Evolutionary conservation across 768 basidiomycete species (phyloP).

Genomic region (Kwoniella botswanensis): DNA sequence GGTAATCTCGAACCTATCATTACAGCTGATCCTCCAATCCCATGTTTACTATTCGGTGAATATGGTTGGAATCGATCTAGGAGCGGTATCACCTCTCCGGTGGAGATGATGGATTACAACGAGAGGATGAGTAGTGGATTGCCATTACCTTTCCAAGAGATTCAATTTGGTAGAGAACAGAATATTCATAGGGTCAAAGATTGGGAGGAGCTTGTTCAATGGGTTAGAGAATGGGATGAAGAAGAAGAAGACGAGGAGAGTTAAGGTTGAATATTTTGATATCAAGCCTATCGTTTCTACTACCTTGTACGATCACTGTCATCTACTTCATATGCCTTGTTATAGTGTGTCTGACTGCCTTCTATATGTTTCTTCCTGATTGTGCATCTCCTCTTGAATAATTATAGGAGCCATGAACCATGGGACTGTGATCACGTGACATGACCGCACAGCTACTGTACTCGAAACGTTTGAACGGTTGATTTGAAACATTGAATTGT

Average conservation of each 20-base stretch:
- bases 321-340: no score
- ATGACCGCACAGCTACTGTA: no score
- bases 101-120: constrained; percentile 45
- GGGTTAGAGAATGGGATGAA: constrained; percentile 45
- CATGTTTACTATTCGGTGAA: constrained; percentile 45
- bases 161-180: constrained; percentile 24
- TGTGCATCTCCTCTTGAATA: no score
- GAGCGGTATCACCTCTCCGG: constrained; percentile 39
- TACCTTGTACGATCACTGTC: no score
- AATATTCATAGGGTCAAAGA: constrained; percentile 23
- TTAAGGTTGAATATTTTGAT: no score
- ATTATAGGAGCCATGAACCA: no score
- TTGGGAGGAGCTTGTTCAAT: constrained; percentile 48
- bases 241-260: neutral
- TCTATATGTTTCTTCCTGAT: no score
- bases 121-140: constrained; percentile 35
- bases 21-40: constrained; percentile 26
- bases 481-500: no score
- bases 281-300: no score
- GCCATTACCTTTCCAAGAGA: constrained; percentile 22
- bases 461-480: no score
- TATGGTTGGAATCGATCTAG: constrained; percentile 43
- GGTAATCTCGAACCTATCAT: constrained; percentile 45
- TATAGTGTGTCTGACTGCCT: no score
- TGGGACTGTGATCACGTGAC: no score